phyloP scores from a whole-genome alignment of 2,329 filamentous ascomycete species.

The Fusarium miscanthi region DNA sequence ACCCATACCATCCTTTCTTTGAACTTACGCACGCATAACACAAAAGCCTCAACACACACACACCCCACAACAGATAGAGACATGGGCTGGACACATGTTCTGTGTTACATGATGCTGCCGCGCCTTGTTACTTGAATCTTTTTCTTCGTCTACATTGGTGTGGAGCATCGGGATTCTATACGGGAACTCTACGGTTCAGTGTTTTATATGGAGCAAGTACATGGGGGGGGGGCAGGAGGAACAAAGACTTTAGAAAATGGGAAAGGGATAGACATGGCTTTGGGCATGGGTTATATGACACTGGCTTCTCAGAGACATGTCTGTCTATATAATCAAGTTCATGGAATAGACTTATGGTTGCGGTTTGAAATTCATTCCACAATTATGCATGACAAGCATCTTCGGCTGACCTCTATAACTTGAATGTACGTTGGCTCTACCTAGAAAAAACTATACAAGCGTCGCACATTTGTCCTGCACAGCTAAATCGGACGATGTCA shows the following conservation, averaged over 20 bases:
- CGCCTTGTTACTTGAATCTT: background rate
- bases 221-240: background rate
- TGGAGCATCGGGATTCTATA: constrained; percentile 5
- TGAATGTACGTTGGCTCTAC: no score
- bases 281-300: background rate
- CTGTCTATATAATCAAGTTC: background rate
- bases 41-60: constrained; percentile 3
- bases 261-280: constrained; percentile 18
- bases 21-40: constrained; percentile 11
- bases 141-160: constrained; percentile 6
- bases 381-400: background rate
- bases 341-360: constrained; percentile 1
- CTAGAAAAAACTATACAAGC: background rate
- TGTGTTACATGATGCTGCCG: background rate
- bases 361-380: constrained; percentile 24
- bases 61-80: constrained; percentile 3
- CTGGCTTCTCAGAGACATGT: background rate
- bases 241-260: background rate
- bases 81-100: background rate
- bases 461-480: background rate
- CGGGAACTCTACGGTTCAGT: background rate
- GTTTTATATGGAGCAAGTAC: background rate
- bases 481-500: background rate
- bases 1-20: background rate
- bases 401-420: background rate